Percentiles rank a stretch among this genome's conserved stretches.
Evolutionary conservation across 2,329 filamentous ascomycete species (phyloP).

Genomic region (Calonectria honghensis): DNA sequence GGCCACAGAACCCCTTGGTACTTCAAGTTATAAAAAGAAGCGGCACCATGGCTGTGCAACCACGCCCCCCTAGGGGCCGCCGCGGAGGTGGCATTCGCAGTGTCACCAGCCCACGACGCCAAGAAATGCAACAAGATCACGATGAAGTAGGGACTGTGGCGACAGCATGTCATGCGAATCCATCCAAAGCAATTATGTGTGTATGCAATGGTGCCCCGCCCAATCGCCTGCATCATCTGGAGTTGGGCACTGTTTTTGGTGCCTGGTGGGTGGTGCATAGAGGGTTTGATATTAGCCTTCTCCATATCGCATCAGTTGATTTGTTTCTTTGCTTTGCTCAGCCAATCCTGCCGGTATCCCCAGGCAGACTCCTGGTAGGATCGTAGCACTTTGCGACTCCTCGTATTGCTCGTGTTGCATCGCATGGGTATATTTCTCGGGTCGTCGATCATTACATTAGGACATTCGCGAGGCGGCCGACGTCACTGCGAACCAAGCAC

Average conservation of each 20-base stretch:
- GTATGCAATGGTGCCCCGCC: conserved; percentile 27
- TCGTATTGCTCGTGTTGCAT: conserved; percentile 38
- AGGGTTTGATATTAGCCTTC: conserved; percentile 27
- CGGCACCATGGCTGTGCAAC: conserved; percentile 55
- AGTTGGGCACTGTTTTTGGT: conserved; percentile 22
- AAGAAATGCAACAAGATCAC: conserved; percentile 39
- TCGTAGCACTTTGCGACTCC: conserved; percentile 7
- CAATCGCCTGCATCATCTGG: conserved; percentile 24
- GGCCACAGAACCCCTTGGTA: conserved; percentile 37
- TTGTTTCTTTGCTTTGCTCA: conserved; percentile 26
- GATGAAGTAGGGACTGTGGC: conserved; percentile 36
- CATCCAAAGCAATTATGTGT: conserved; percentile 34
- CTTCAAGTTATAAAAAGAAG: conserved; percentile 55
- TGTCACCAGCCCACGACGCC: conserved; percentile 39
- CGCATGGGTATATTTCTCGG: conserved; percentile 30
- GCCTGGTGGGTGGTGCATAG: conserved; percentile 26
- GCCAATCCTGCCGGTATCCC: conserved; percentile 19
- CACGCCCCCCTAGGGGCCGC: conserved; percentile 15
- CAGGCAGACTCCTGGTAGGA: neutral
- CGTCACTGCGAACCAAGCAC: conserved; percentile 26
- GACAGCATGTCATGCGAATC: conserved; percentile 28
- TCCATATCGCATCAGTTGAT: conserved; percentile 14
- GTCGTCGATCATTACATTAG: conserved; percentile 28
- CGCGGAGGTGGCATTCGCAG: conserved; percentile 23
- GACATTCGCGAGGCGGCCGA: conserved; percentile 11